phyloP scores from a whole-genome alignment of 1,284 basidiomycete species.

The Volvariella surrecta region DNA sequence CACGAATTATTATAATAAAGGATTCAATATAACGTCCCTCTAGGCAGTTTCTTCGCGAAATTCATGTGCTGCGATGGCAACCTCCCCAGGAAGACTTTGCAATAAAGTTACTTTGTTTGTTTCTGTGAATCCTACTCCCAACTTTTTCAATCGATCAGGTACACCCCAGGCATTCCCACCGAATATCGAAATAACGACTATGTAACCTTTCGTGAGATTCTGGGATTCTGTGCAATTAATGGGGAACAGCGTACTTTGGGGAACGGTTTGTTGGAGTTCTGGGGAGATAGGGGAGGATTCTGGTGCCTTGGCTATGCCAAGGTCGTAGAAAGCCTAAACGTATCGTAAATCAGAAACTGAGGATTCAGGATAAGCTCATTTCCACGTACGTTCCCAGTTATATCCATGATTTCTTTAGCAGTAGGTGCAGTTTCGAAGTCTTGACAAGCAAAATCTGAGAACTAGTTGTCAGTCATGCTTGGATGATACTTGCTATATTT shows the following conservation, averaged over 20 bases:
- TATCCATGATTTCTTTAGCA: too few relatives aligned
- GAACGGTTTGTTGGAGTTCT: background rate
- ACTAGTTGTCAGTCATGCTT: too few relatives aligned
- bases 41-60: too few relatives aligned
- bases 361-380: too few relatives aligned
- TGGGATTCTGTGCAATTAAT: background rate
- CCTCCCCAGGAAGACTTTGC: conserved; percentile 23
- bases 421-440: too few relatives aligned
- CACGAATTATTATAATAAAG: too few relatives aligned
- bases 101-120: conserved; percentile 22
- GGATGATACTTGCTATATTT: too few relatives aligned
- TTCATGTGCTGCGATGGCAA: conserved; percentile 20
- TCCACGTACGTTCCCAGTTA: too few relatives aligned
- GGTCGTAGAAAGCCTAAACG: background rate
- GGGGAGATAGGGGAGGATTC: background rate
- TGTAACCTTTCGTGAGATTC: too few relatives aligned
- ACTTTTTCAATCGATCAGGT: conserved; percentile 23
- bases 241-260: background rate
- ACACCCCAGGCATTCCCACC: conserved; percentile 27
- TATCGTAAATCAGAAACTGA: too few relatives aligned
- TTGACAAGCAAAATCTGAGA: too few relatives aligned
- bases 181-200: conserved; percentile 30
- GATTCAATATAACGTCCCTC: too few relatives aligned
- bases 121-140: conserved; percentile 31
- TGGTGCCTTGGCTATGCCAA: background rate